Conservation (phyloP, 345 rosid species). For the Ailanthus altissimus region DNA sequence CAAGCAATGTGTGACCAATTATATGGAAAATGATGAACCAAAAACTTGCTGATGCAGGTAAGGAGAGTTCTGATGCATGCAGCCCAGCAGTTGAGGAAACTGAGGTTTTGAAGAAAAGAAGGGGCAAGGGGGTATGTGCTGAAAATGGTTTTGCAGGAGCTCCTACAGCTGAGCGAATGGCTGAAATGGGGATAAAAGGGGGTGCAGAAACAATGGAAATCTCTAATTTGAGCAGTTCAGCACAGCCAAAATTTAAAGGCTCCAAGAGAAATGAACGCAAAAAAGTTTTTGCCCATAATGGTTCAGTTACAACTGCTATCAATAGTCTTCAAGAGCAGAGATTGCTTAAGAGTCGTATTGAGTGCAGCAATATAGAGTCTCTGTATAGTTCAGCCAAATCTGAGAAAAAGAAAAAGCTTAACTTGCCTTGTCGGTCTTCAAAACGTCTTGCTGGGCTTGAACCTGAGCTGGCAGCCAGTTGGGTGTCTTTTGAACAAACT, state of each 20-base stretch:
- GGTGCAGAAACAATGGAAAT: slow-evolving; percentile 19
- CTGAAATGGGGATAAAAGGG: slow-evolving; percentile 16
- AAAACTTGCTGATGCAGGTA: slow-evolving; percentile 32
- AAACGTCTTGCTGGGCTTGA: slow-evolving; percentile 28
- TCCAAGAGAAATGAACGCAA: slow-evolving; percentile 20
- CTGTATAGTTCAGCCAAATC: slow-evolving; percentile 22
- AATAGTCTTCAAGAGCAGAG: slow-evolving; percentile 28
- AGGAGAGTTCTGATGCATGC: slow-evolving; percentile 30
- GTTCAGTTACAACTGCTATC: slow-evolving; percentile 21
- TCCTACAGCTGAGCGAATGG: slow-evolving; percentile 9
- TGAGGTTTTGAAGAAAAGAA: slow-evolving; percentile 23
- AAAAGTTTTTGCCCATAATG: slow-evolving; percentile 10
- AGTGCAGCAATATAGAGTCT: slow-evolving; percentile 18
- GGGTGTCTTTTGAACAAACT: slow-evolving; percentile 8
- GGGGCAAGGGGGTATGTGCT: slow-evolving; percentile 18
- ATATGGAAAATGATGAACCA: slow-evolving; percentile 1
- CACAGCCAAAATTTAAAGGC: slow-evolving; percentile 6
- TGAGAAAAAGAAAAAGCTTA: slow-evolving; percentile 29
- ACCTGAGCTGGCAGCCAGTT: slow-evolving; percentile 22
- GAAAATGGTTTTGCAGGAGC: slow-evolving; percentile 13
- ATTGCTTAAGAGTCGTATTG: slow-evolving; percentile 5
- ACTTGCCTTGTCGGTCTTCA: slow-evolving; percentile 25
- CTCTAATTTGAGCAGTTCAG: slow-evolving; percentile 21
- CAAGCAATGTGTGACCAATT: background rate
- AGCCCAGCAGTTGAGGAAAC: slow-evolving; percentile 28